phyloP scores from a whole-genome alignment of 176 grass and related monocot species.

The Musa schizocarpa region DNA sequence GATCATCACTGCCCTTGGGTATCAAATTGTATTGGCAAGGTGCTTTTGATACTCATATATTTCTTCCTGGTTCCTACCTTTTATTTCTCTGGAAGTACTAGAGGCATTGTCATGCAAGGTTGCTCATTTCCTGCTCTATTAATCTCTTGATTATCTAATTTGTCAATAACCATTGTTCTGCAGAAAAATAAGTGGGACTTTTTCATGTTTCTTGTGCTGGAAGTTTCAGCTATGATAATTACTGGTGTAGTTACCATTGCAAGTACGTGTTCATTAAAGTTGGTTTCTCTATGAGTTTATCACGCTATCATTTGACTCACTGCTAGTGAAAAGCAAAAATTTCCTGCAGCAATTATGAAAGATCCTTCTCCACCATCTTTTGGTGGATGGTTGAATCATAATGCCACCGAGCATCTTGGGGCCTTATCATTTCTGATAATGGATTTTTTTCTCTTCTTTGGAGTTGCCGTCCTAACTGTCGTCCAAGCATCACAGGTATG shows the following conservation, averaged over 20 bases:
- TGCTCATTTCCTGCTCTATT: background rate
- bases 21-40: slow-evolving; percentile 99
- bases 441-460: slow-evolving; percentile 82
- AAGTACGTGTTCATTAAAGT: slow-evolving; percentile 40
- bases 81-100: background rate
- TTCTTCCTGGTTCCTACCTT: background rate
- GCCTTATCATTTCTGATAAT: slow-evolving; percentile 57
- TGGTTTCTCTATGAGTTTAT: background rate
- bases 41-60: background rate
- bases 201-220: slow-evolving; percentile 91
- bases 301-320: background rate
- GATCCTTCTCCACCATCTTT: slow-evolving; percentile 74
- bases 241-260: slow-evolving; percentile 67
- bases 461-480: slow-evolving; percentile 59
- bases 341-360: slow-evolving; percentile 49
- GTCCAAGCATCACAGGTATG: slow-evolving; percentile 91
- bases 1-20: slow-evolving; percentile 99
- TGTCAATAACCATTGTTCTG: slow-evolving; percentile 37
- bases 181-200: slow-evolving; percentile 99
- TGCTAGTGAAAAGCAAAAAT: background rate
- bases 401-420: slow-evolving; percentile 54
- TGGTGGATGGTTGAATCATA: slow-evolving; percentile 67
- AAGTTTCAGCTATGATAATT: slow-evolving; percentile 95
- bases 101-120: background rate
- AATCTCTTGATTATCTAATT: slow-evolving; percentile 10